Percentiles rank a stretch among this genome's conserved stretches.
Evolutionary conservation across 257 asterid genomes (phyloP).

Genomic region (Ophiorrhiza pumila): DNA sequence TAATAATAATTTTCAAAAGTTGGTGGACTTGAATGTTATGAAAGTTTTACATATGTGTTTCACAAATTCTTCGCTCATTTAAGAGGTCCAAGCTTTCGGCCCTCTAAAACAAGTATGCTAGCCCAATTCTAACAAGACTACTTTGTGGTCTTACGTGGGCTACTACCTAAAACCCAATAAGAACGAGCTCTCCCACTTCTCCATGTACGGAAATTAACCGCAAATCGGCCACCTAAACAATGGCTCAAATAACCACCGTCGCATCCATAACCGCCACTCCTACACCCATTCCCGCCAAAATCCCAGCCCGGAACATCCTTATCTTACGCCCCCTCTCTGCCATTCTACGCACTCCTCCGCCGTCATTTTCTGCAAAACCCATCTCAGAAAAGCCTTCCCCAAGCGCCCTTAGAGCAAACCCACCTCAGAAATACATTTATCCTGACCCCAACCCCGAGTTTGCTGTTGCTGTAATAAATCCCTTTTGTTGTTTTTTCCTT

Average conservation of each 20-base stretch:
- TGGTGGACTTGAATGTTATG: too few species aligned
- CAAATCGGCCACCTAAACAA: neutral
- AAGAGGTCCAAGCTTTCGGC: neutral
- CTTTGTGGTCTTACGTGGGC: too few species aligned
- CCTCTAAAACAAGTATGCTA: neutral
- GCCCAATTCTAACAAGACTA: too few species aligned
- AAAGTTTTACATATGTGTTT: too few species aligned
- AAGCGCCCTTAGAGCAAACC: conserved; percentile 29
- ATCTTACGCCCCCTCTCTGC: conserved; percentile 14
- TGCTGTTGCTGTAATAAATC: conserved; percentile 48
- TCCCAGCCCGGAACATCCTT: conserved; percentile 7
- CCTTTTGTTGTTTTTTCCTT: neutral
- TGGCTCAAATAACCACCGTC: conserved; percentile 18
- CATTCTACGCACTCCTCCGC: conserved; percentile 20
- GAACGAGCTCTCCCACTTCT: neutral
- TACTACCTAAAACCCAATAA: neutral
- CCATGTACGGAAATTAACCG: neutral
- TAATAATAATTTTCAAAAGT: too few species aligned
- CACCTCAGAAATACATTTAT: conserved; percentile 41
- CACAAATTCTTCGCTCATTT: neutral
- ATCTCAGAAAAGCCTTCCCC: conserved; percentile 14
- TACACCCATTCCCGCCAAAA: conserved; percentile 44
- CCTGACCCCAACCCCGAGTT: conserved; percentile 66
- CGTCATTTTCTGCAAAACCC: conserved; percentile 1
- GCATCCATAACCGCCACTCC: conserved; percentile 23